Base-by-base conservation (phyloP, 1,284 basidiomycete genomes). In the Austropuccinia psidii region DNA sequence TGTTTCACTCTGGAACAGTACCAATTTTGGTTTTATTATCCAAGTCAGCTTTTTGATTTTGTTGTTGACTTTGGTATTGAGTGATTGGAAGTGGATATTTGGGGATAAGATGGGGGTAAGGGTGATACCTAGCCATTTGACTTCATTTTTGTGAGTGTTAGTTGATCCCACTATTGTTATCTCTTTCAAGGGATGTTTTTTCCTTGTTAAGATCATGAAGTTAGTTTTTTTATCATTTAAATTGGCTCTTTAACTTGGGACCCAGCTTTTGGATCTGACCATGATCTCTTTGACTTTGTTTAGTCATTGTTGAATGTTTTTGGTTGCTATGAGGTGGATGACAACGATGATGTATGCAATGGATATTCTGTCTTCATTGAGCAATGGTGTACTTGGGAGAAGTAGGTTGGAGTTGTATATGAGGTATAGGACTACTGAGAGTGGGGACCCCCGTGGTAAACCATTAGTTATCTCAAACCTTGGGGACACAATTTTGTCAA, bases 201-300 rank as follows among this genome's bases (percentile, higher is more conserved):
- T n/a, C n/a, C n/a, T n/a, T n/a, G n/a, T n/a, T 2, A 70, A 35
- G 24, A 13, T 0, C 54, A 70, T 37, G 17, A 29, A 35, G 27
- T 70, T 52, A 1, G 67, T 24, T 37, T 72, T 72, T 4, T 1
- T 24, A 2, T 37, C 8, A 37, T 72, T 58, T 41, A 72, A 72
- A 24, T 62, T 39, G 2, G 69, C 69, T 3, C 45, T 47, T 37
- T 70, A 57, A 4, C 4, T 17, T 37, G 6, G 21, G 17, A 21
- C 68, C 68, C 68, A 70, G 2, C 8, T 2, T 24, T 62, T 27
- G 8, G 69, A 50, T 9, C 27, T 8, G 1, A 1, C 19, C 11
- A 37, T 35, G 1, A 47, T 4, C 15, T 5, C 8, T n/a, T 11
- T 19, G 1, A 43, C n/a, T n/a, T n/a, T n/a, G n/a, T 2, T 7